A percentile compares a stretch with the other conserved stretches of the same genome.
phyloP scores from a whole-genome alignment of 768 basidiomycete species.

The Boletellus sp. region DNA sequence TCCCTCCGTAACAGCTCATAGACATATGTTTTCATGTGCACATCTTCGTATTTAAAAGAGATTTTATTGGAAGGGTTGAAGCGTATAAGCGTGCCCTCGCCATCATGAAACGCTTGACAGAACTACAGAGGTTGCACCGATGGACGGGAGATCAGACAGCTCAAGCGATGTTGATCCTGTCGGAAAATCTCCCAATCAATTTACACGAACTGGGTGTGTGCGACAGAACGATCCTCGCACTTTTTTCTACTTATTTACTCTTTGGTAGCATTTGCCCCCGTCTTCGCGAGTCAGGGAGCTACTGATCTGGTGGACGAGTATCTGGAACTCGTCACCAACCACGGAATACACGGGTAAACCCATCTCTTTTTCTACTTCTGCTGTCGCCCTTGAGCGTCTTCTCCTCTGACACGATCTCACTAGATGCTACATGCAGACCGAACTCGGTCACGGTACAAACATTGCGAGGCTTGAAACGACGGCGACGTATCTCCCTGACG shows the following conservation, averaged over 20 bases:
- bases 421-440: slow-evolving; percentile 72
- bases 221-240: slow-evolving; percentile 17
- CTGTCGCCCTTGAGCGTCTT: neutral
- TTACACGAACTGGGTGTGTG: slow-evolving; percentile 36
- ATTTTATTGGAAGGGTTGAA: slow-evolving; percentile 57
- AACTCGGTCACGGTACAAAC: slow-evolving; percentile 76
- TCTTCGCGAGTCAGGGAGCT: slow-evolving; percentile 60
- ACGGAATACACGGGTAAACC: slow-evolving; percentile 53
- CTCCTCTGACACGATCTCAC: too few relatives aligned
- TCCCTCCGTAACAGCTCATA: neutral
- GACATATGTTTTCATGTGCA: neutral
- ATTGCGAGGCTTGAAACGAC: slow-evolving; percentile 69
- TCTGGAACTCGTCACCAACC: slow-evolving; percentile 43
- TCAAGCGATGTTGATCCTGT: slow-evolving; percentile 46
- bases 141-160: slow-evolving; percentile 51
- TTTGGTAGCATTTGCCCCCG: slow-evolving; percentile 55
- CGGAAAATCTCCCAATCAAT: slow-evolving; percentile 50
- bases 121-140: slow-evolving; percentile 49
- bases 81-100: slow-evolving; percentile 51
- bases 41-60: slow-evolving; percentile 30
- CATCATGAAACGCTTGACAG: slow-evolving; percentile 54
- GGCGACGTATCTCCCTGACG: slow-evolving; percentile 66
- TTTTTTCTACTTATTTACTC: slow-evolving; percentile 20
- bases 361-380: neutral
- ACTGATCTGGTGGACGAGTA: slow-evolving; percentile 51